phyloP scores from a whole-genome alignment of 495 filamentous ascomycete species.

The Hypoxylon trugodes region DNA sequence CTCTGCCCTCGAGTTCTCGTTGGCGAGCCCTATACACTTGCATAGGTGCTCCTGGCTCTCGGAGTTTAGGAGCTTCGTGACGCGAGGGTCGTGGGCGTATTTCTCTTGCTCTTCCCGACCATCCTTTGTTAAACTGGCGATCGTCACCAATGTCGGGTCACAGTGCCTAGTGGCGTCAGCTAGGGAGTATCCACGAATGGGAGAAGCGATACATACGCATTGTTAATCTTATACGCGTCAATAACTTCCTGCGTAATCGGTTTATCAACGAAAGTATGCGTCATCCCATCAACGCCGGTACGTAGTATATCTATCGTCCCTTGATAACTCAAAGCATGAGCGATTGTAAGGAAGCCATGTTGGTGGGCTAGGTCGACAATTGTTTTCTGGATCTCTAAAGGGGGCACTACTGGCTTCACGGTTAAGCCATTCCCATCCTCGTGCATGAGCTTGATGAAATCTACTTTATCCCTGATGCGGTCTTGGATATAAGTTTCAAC shows the following conservation, averaged over 20 bases:
- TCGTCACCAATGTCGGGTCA: constrained; percentile 22
- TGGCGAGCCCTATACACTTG: constrained; percentile 13
- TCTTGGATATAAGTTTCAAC: constrained; percentile 14
- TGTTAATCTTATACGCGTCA: constrained; percentile 22
- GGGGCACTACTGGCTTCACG: constrained; percentile 9
- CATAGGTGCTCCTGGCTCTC: constrained; percentile 8
- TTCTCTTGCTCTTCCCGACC: constrained; percentile 17
- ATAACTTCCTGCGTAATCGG: constrained; percentile 24
- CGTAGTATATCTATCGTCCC: constrained; percentile 27
- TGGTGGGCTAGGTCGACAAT: constrained; percentile 19
- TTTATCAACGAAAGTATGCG: constrained; percentile 28
- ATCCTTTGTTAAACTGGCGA: constrained; percentile 20
- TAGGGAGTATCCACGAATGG: neutral
- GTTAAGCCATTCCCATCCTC: constrained; percentile 27
- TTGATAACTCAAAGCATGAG: constrained; percentile 19
- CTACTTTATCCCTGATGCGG: constrained; percentile 24
- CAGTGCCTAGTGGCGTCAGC: constrained; percentile 10
- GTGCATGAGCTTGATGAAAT: constrained; percentile 33
- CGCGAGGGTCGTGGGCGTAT: constrained; percentile 24
- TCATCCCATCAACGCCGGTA: constrained; percentile 21
- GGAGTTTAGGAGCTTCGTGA: neutral
- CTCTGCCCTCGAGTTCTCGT: constrained; percentile 9
- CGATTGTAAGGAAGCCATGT: constrained; percentile 24
- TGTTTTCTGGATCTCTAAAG: constrained; percentile 16
- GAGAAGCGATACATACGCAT: constrained; percentile 13